Evolutionary conservation across 1,284 basidiomycete genomes (phyloP).

Genomic region (Tilletiopsis washingtonensis): DNA sequence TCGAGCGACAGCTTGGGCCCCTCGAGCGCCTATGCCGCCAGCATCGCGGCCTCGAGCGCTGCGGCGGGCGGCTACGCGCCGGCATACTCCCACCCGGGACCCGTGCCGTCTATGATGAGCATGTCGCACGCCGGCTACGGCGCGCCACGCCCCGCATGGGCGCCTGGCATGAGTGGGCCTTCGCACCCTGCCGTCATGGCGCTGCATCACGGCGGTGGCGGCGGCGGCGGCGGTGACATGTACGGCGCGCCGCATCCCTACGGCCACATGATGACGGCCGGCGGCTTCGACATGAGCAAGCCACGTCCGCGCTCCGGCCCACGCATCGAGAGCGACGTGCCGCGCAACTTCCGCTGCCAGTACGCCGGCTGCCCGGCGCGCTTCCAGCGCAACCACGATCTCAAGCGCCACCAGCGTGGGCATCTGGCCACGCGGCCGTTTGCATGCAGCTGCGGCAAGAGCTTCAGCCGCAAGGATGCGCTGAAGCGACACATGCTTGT

Average conservation of each 20-base stretch:
- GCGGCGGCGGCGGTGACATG: too few relatives aligned
- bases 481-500: constrained; percentile 35
- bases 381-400: constrained; percentile 41
- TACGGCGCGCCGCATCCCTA: too few relatives aligned
- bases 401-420: constrained; percentile 40
- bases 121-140: background rate
- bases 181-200: background rate
- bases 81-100: too few relatives aligned
- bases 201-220: too few relatives aligned
- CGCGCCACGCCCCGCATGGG: background rate
- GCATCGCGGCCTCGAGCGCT: background rate
- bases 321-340: background rate
- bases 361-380: constrained; percentile 27
- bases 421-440: constrained; percentile 41
- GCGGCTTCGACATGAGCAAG: background rate
- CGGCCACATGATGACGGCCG: background rate
- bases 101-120: too few relatives aligned
- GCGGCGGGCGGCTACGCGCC: too few relatives aligned
- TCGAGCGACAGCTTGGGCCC: background rate
- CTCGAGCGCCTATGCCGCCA: background rate
- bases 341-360: constrained; percentile 26
- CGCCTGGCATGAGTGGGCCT: background rate
- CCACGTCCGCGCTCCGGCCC: constrained; percentile 5
- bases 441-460: constrained; percentile 32
- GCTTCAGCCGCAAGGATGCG: constrained; percentile 38